Evolutionary conservation across 2,329 filamentous ascomycete genomes (phyloP), one percentile per base, ranked within the genome.

Genomic region (Graphilbum fragrans): DNA sequence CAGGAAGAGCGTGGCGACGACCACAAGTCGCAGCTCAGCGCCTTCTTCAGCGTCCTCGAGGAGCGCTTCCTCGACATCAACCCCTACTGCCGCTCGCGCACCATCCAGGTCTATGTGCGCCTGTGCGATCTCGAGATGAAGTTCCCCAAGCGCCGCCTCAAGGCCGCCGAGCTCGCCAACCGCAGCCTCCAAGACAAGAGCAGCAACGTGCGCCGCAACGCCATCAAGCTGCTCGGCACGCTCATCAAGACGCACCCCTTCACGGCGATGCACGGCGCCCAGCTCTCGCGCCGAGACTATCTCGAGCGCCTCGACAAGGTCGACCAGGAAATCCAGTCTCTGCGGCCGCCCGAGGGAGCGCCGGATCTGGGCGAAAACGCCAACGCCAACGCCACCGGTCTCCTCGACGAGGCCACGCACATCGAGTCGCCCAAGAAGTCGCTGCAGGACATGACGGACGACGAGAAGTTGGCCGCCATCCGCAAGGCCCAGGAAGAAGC

Each of bases 51-150:
- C 53, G 88, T 96, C 0, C 68, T 98, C 3, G 88, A 98, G 57
- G 90, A 96, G 62, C 80, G 92, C 12, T 98, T 98, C 61, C 70
- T 96, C 38, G 92, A 98, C 53, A 77, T 94, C 54, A 98, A 96
- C 59, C 93, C 92, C 0, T 98, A 96, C 63, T 95, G 87, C 57
- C 77, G 92, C 54, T 93, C 84, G 61, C 75, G 90, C 51, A 80
- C 86, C 2, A 85, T 98, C 45, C 92, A 98, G 56, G 92, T 96
- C 4, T 95, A 92, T 55, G 76, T 85, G 62, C 90, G 80, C 55
- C 72, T 98, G 12, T 95, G 88, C 53, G 87, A 95, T 43, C 70
- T 96, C n/a, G 86, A 94, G 37, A 86, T 90, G 49, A 96, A 96
- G 57, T 95, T 93, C 53, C 86, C 88, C 31, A 95, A 95, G 63